These are phyloP conservation scores for Puccinia horiana DNA, from an alignment of 1,284 basidiomycete species.

Conservation along the genomic window DNA sequence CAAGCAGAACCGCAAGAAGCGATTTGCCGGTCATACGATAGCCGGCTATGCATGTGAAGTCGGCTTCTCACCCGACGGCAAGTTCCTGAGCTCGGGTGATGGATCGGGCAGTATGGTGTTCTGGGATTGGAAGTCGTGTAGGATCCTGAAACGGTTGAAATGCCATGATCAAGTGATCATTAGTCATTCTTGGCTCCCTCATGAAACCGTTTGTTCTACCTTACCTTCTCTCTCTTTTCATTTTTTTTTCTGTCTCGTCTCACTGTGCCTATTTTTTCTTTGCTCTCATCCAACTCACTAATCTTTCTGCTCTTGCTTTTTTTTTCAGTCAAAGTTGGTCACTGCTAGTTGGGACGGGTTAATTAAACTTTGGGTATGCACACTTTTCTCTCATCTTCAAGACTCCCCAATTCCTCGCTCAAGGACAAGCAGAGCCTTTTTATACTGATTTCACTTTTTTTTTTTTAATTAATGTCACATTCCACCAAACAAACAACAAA, in stretches of 20 bases:
- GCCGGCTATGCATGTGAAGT: constrained; percentile 96
- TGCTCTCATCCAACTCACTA: background rate
- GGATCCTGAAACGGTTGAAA: constrained; percentile 82
- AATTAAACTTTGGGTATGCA: constrained; percentile 82
- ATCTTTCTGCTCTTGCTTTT: constrained; percentile 18
- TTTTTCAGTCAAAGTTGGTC: constrained; percentile 79
- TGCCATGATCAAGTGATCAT: constrained; percentile 95
- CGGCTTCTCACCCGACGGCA: constrained; percentile 95
- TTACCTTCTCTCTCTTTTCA: constrained; percentile 27
- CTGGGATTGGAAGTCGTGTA: constrained; percentile 99
- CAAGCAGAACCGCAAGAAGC: constrained; percentile 96
- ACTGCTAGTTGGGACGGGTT: constrained; percentile 96
- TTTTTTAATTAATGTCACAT: no score
- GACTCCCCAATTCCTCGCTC: background rate
- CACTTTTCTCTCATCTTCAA: background rate
- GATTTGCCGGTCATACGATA: constrained; percentile 92
- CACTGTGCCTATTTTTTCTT: constrained; percentile 33
- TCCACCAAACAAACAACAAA: no score
- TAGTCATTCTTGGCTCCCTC: constrained; percentile 94
- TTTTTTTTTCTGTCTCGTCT: constrained; percentile 51
- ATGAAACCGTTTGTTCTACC: constrained; percentile 77
- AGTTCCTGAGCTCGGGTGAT: constrained; percentile 94
- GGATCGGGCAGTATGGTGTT: constrained; percentile 92
- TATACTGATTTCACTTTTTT: background rate
- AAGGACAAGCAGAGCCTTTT: background rate